Percentiles rank a stretch among this genome's conserved stretches.
phyloP scores from a whole-genome alignment of 2,329 filamentous ascomycete genomes.

The Fonsecaea nubica region DNA sequence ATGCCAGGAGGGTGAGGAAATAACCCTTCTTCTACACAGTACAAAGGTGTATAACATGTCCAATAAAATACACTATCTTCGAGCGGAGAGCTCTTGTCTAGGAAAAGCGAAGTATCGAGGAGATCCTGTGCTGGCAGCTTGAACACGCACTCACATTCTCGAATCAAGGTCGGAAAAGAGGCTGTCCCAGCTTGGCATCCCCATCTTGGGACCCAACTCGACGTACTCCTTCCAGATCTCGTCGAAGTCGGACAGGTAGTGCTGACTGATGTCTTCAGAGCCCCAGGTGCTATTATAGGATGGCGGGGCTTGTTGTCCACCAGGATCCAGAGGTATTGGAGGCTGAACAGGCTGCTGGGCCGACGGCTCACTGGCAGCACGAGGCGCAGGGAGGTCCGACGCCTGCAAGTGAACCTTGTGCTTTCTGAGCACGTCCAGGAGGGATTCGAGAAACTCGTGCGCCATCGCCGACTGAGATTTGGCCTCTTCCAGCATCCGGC shows the following conservation, averaged over 20 bases:
- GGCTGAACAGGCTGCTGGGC: neutral
- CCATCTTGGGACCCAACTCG: constrained; percentile 31
- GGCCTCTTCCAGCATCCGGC: constrained; percentile 48
- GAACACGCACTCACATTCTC: constrained; percentile 4
- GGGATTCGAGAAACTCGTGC: constrained; percentile 46
- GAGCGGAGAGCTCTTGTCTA: neutral
- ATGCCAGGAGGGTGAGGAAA: constrained; percentile 83
- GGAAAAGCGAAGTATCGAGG: neutral
- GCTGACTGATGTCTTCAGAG: constrained; percentile 22
- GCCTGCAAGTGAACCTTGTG: constrained; percentile 39
- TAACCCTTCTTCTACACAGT: neutral
- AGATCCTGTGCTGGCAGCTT: neutral
- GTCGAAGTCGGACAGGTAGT: constrained; percentile 34
- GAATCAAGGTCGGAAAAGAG: constrained; percentile 38
- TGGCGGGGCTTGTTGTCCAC: neutral
- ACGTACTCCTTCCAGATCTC: constrained; percentile 37
- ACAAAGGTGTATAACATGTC: neutral
- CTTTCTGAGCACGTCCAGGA: constrained; percentile 47
- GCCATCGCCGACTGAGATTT: constrained; percentile 45
- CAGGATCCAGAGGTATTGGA: neutral
- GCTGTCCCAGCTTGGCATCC: constrained; percentile 36
- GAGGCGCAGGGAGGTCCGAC: neutral
- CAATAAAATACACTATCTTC: neutral
- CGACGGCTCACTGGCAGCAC: neutral
- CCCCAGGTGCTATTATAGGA: neutral